Conservation (phyloP, 148 eudicot species). For the Chenopodium formosanum region DNA sequence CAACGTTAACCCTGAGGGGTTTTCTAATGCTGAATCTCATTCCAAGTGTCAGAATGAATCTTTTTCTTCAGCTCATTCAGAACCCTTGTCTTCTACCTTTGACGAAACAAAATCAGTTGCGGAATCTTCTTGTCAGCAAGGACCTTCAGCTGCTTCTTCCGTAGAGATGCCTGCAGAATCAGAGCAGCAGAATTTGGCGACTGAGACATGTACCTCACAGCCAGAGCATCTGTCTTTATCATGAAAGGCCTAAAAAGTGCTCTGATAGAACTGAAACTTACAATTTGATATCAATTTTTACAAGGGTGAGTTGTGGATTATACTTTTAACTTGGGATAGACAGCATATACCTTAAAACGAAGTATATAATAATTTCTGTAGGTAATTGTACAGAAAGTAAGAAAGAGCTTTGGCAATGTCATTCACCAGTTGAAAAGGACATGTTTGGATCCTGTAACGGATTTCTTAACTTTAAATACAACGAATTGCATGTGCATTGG, state of each 20-base stretch:
- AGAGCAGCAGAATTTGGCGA: not conserved
- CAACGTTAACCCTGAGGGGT: not conserved
- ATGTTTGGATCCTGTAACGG: not conserved
- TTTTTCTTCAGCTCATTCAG: slow-evolving; percentile 3
- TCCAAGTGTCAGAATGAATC: not conserved
- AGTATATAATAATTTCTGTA: not conserved
- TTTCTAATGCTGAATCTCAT: slow-evolving; percentile 18
- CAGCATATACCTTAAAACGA: not conserved
- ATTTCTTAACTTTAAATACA: not conserved
- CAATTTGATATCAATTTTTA: too few species aligned
- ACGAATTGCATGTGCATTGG: not conserved
- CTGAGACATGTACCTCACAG: not conserved
- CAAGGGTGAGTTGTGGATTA: not conserved
- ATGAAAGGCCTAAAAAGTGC: not conserved
- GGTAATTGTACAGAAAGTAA: slow-evolving; percentile 2
- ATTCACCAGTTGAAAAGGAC: not conserved
- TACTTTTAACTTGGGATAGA: not conserved
- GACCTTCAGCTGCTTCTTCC: not conserved
- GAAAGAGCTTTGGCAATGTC: not conserved
- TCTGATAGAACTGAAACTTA: not conserved
- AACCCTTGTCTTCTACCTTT: not conserved
- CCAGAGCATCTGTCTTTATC: not conserved
- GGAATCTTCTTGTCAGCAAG: not conserved
- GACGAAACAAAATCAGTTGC: not conserved
- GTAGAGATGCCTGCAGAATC: slow-evolving; percentile 1